These are phyloP conservation scores for Carex kokanica DNA, from an alignment of 176 grass and related monocot genomes.

Conservation along the genomic window DNA sequence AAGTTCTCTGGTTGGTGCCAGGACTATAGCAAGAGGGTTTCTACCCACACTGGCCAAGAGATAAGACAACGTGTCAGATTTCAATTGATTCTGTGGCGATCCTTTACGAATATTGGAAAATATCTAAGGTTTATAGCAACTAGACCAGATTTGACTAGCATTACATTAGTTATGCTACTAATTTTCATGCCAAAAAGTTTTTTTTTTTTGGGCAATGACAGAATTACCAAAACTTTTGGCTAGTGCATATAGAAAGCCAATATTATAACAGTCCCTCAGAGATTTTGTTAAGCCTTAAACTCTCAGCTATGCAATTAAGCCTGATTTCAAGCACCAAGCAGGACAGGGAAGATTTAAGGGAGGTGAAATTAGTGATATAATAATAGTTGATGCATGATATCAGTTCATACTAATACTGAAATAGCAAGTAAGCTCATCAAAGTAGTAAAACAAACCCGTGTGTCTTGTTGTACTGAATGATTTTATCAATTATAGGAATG, in stretches of 20 bases:
- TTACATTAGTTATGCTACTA: background rate
- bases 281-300: background rate
- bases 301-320: background rate
- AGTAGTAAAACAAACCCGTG: slow-evolving; percentile 63
- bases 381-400: background rate
- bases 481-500: slow-evolving; percentile 90
- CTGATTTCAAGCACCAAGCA: background rate
- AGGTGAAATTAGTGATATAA: background rate
- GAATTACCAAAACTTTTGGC: background rate
- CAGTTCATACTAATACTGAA: background rate
- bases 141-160: background rate
- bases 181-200: background rate
- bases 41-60: slow-evolving; percentile 46
- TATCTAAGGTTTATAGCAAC: background rate
- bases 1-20: slow-evolving; percentile 96
- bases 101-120: background rate
- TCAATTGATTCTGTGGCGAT: background rate
- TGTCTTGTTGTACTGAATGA: slow-evolving; percentile 65
- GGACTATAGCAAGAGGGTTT: slow-evolving; percentile 75
- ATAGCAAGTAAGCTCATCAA: background rate
- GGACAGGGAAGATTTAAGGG: background rate
- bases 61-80: background rate
- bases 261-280: background rate
- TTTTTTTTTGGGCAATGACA: background rate
- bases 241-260: background rate